Evolutionary conservation across 192 early-diverging fungal genomes (phyloP), one percentile per base, ranked within the genome.

Genomic region (Coemansia sp.): DNA sequence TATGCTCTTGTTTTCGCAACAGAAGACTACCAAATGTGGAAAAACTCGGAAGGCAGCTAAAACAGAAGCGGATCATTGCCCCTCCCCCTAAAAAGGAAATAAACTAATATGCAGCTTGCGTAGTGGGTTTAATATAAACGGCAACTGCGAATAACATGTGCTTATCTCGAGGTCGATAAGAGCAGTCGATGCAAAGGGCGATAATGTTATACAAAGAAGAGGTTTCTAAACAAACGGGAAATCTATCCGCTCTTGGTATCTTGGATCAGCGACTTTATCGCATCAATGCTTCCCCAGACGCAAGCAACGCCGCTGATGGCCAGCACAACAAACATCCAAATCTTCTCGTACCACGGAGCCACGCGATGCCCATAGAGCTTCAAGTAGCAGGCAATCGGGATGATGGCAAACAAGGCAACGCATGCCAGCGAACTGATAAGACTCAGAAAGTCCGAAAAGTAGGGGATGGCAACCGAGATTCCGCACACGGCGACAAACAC

Each of bases 391-490:
- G 89, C 25, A 9, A 92, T 72, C 0, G 92, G 92, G 60, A 94
- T 67, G 10, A 92, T 82, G 58, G 89, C 91, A 29, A 87, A 87
- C 36, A 94, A 74, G 5, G 84, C 72, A 42, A 84, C 86, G 60
- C 87, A 90, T 35, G 89, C 84, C 40, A 92, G 74, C 0, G 91
- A 86, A 25, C 92, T 91, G 59, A 94, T 74, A 1, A 94, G 83
- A 13, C 85, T 82, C 79, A 94, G 38, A 32, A 91, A 82, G 69
- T 92, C 92, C 14, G 89, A 79, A 71, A 94, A 92, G 75, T 81
- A 91, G 8, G 91, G 90, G 15, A 92, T 83, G 33, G 80, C 86
- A 32, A 89, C 67, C 3, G 90, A 85, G 25, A 91, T 70, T 1
- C 76, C 80, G 14, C 80, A 79, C 11, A 89, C 74, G 0, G 79